A percentile compares a stretch with the other conserved stretches of the same genome.
Conservation (phyloP, 208 protist genomes). For the Acanthamoeba royreba region DNA sequence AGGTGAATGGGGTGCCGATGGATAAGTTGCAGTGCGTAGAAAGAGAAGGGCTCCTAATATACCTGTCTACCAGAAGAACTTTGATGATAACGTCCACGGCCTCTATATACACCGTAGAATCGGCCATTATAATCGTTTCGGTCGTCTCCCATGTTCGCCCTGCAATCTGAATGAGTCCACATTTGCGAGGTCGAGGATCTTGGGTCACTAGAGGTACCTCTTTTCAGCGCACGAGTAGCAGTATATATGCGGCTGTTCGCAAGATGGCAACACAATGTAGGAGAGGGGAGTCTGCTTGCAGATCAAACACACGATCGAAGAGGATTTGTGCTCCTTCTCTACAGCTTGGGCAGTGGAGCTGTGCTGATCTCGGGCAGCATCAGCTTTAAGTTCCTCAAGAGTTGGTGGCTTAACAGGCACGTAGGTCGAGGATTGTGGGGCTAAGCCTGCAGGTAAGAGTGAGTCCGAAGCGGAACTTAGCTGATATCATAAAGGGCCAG, state of each 20-base stretch:
- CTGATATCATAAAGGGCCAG: background rate
- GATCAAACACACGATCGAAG: background rate
- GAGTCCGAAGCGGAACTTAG: no score
- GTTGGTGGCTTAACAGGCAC: background rate
- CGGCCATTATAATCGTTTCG: background rate
- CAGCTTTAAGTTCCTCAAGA: background rate
- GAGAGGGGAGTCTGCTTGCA: background rate
- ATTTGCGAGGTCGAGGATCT: background rate
- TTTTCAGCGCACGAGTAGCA: background rate
- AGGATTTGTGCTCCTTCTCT: background rate
- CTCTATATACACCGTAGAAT: background rate
- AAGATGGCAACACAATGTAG: background rate
- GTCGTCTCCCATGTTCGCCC: background rate
- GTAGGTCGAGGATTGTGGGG: background rate
- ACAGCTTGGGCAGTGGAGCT: background rate
- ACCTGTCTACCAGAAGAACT: background rate
- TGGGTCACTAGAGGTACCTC: background rate
- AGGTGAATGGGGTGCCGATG: background rate
- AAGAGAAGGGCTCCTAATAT: background rate
- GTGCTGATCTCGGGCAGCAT: background rate
- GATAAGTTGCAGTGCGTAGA: background rate
- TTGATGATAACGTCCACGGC: background rate
- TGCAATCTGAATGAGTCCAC: background rate
- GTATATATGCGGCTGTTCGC: slow-evolving; percentile 14
- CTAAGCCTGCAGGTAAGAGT: no score